These are phyloP conservation scores for Torulaspora maleeae DNA, from an alignment of 805 yeast genomes.

Conservation along the genomic window DNA sequence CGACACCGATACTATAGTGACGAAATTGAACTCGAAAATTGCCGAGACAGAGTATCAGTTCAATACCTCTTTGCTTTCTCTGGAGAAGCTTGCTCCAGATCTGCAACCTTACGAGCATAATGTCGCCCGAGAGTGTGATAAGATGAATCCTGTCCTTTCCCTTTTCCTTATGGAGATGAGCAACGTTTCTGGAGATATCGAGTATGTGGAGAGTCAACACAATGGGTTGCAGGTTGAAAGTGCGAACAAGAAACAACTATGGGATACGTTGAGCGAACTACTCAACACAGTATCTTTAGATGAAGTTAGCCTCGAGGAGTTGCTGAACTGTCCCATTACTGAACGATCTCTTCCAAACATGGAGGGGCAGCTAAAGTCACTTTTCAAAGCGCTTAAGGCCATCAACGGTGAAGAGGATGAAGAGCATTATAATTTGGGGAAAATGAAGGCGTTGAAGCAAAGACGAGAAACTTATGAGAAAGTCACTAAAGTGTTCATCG, in stretches of 20 bases:
- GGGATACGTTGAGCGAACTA: constrained; percentile 63
- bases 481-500: constrained; percentile 49
- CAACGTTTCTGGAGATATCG: constrained; percentile 62
- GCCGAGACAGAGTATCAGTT: constrained; percentile 58
- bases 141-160: constrained; percentile 50
- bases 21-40: constrained; percentile 55
- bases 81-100: constrained; percentile 43
- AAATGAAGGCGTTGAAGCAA: constrained; percentile 69
- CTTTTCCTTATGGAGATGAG: constrained; percentile 57
- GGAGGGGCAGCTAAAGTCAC: constrained; percentile 52
- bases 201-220: constrained; percentile 66
- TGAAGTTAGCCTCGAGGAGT: constrained; percentile 45
- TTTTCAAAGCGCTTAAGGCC: constrained; percentile 62
- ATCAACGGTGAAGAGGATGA: constrained; percentile 47
- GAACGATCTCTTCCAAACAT: constrained; percentile 42
- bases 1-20: constrained; percentile 53
- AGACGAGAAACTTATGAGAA: constrained; percentile 56
- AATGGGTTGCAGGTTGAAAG: constrained; percentile 80
- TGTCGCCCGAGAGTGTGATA: constrained; percentile 51
- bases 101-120: constrained; percentile 41
- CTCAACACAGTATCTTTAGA: constrained; percentile 67
- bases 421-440: constrained; percentile 46
- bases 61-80: constrained; percentile 50
- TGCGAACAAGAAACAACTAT: constrained; percentile 71
- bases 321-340: constrained; percentile 48